Base-by-base conservation (phyloP, 164 flowering plant species). In the Aristolochia contorta region DNA sequence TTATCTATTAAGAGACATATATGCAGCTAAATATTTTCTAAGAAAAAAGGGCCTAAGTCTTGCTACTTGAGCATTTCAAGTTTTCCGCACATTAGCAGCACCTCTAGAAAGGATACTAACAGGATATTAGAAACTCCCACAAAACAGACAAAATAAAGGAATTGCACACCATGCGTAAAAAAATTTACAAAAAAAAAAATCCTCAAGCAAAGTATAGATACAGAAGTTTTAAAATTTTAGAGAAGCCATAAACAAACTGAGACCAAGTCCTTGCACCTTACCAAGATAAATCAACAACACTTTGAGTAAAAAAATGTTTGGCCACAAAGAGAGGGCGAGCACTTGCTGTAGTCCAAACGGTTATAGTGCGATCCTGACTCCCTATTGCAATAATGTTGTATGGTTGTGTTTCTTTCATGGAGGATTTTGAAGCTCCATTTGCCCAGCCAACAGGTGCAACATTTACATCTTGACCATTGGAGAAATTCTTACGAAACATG, bases 261-360 rank as follows among this genome's bases (percentile, higher is more conserved):
- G 43, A 37, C 43, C 43, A 12, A 59, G 56, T 37, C n/a, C 12
- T 43, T 46, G 21, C 30, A 30, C 50, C 67, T 69, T 79, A 90
- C 99, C 99, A 93, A 51, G 99, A 82, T 64, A 93, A 75, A 70
- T 93, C 99, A 19, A 93, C 99, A 45, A 93, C 99, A 76, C 99
- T 93, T 76, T 93, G 99, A 65, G 77, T 41, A 63, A 93, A 93
- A 75, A 90, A 93, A 79, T 94, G 97, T 62, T 88, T 94, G 32
- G 97, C 99, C 32, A 94, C 99, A 77, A 90, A 94, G 52, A 94
- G 96, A 68, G 99, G 99, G 27, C 99, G 97, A 60, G 99, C 83
- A 71, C 96, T 91, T 47, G 96, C 96, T 63, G 97, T 94, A 9
- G 99, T 94, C 99, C 99, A 94, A n/a, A 91, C 96, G 59, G 99